Base-by-base conservation (phyloP, 2,329 filamentous ascomycete genomes). In the Diaporthe longicolla region DNA sequence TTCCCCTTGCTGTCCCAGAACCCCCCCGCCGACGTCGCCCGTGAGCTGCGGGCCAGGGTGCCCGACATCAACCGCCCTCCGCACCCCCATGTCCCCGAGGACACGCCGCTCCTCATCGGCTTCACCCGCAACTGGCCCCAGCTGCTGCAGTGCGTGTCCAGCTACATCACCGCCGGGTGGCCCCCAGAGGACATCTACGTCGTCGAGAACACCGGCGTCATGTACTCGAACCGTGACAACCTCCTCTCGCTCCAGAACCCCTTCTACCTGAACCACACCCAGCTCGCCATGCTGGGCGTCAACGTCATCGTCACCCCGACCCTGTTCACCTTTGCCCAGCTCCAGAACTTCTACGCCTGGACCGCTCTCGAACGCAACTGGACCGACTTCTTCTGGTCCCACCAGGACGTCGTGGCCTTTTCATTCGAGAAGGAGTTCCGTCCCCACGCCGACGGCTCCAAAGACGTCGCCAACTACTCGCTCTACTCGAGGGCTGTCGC, bases 151-250 rank as follows among this genome's bases (percentile, higher is more conserved):
- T 85, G 85, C 24, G 83, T 90, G 4, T 83, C 87, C 40, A 85
- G 83, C 66, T 90, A 89, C 78, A 86, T 90, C 71, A 85, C 87
- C 1, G 86, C 86, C 4, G 88, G 88, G 26, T 90, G 88, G 88
- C 88, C 88, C 52, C 79, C 86, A 3, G 81, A 81, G 37, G 85
- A 89, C 76, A 89, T 90, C 72, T 85, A 86, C 74, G 84, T 90
- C 1, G 82, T 90, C 8, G 88, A 90, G 77, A 90, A 90, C 79
- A 90, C 86, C 19, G 88, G 88, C 19, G 85, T 85, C 4, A 87
- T 89, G 81, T 80, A 84, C 70, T 82, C 85, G 13, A 90, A 90
- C 76, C 79, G 81, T 58, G 78, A 83, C n/a, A 80, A 81, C 0
- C 78, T 81, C 26, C 81, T 89, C 37, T 84, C 84, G 0, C 78